Base-by-base conservation (phyloP, 352 stramenopile genomes). In the Phytophthora sp. region DNA sequence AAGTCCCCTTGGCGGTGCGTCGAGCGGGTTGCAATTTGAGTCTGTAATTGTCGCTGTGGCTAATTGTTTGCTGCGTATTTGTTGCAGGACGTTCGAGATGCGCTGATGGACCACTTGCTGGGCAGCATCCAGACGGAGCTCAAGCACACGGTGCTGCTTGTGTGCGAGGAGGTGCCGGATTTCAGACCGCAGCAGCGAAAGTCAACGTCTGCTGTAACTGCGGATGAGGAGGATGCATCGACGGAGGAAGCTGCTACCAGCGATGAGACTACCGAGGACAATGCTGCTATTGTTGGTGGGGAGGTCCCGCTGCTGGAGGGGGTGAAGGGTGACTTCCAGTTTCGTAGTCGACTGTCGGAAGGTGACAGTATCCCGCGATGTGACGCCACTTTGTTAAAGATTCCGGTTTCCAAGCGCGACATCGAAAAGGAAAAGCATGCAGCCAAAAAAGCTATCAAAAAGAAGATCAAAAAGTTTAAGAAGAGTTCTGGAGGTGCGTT, bases 391-490 rank as follows among this genome's bases (percentile, higher is more conserved):
- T 54, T 95, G 35, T 55, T 95, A 23, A 75, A 74, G 26, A 79
- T 92, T 44, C 83, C 83, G 5, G 76, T 92, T 56, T 92, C 83
- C 17, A 91, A 94, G 56, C 57, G 64, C 20, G 87, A 92, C 11
- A 76, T 91, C 15, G 80, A 92, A 38, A 89, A 87, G 49, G 76
- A 84, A 43, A 93, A 95, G 55, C 88, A 88, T 43, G 66, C 73
- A 1, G 71, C 63, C 13, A 93, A 94, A 61, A 95, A 95, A 24
- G 67, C 76, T 12, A 74, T 95, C 63, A 95, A 94, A 65, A 92
- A 91, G 58, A 88, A 89, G 58, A 92, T 95, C 69, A 95, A 95
- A 54, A 92, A 89, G 65, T 91, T 93, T 67, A 95, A 94, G 57
- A 94, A 93, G 60, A 26, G 52, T 4, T 75, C 79, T 8, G 68